Percentiles rank a stretch among this genome's conserved stretches.
These are phyloP conservation scores for Selaginella moellendorffii DNA, from an alignment of 75 land plant species.

Conservation along the genomic window DNA sequence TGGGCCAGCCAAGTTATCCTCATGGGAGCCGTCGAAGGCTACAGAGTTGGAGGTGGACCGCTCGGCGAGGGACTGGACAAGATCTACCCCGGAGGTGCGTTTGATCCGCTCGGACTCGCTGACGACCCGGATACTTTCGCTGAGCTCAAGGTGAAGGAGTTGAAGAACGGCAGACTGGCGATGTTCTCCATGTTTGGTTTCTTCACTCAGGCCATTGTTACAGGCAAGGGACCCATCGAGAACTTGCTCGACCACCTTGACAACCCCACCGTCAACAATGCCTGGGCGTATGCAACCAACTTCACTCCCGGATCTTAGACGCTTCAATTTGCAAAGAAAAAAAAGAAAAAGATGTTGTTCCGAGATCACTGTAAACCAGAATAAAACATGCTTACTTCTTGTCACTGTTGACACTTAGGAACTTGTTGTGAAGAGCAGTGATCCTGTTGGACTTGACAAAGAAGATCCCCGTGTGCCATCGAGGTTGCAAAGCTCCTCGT, in stretches of 20 bases:
- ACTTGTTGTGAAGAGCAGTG: no score
- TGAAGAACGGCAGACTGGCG: slow-evolving; percentile 46
- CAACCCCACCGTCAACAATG: slow-evolving; percentile 8
- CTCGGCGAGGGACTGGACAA: slow-evolving; percentile 27
- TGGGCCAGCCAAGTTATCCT: slow-evolving; percentile 56
- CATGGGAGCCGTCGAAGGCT: slow-evolving; percentile 61
- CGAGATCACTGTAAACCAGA: no score
- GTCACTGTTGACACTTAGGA: no score
- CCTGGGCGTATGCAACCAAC: slow-evolving; percentile 9
- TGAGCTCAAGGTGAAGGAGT: slow-evolving; percentile 83
- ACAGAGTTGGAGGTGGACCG: slow-evolving; percentile 46
- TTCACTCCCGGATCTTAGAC: slow-evolving; percentile 8
- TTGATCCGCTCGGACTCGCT: slow-evolving; percentile 67
- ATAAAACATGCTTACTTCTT: no score
- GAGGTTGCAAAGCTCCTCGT: no score
- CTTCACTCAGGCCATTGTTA: slow-evolving; percentile 9
- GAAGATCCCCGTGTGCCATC: no score
- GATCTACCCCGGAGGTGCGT: slow-evolving; percentile 76
- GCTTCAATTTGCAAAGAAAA: no score
- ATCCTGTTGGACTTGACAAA: no score
- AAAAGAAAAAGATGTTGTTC: no score
- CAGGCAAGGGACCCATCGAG: slow-evolving; percentile 8
- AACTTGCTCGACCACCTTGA: slow-evolving; percentile 5
- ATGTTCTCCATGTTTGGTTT: slow-evolving; percentile 9
- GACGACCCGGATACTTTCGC: slow-evolving; percentile 81